phyloP scores from a whole-genome alignment of 495 filamentous ascomycete genomes.

The Stereocaulon alpinum region DNA sequence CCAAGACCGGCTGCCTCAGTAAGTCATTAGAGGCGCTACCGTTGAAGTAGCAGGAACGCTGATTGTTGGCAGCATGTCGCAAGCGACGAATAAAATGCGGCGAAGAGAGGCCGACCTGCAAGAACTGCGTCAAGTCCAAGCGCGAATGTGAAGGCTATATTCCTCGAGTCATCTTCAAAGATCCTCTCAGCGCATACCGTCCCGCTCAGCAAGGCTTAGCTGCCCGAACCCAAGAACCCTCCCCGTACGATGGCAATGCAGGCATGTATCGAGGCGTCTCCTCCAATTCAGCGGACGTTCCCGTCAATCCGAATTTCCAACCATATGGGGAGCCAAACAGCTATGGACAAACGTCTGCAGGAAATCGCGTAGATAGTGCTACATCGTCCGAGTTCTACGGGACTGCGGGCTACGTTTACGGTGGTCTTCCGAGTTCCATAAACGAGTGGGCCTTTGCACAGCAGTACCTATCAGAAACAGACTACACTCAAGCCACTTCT shows the following conservation, averaged over 20 bases:
- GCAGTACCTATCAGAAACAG: not conserved
- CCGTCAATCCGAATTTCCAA: constrained; percentile 19
- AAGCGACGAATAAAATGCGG: constrained; percentile 95
- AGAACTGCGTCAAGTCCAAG: constrained; percentile 91
- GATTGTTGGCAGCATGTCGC: constrained; percentile 59
- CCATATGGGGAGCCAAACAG: constrained; percentile 7
- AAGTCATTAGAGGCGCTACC: constrained; percentile 26
- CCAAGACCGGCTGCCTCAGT: constrained; percentile 96
- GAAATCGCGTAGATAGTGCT: not conserved
- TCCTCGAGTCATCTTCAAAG: constrained; percentile 85
- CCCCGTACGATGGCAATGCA: constrained; percentile 10
- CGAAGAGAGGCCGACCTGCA: constrained; percentile 84
- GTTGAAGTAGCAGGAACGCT: constrained; percentile 8
- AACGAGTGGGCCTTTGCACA: not conserved
- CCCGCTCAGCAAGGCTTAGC: constrained; percentile 13
- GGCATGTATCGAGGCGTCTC: constrained; percentile 7
- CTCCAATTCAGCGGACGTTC: constrained; percentile 6
- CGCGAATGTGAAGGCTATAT: constrained; percentile 91
- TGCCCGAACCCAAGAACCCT: constrained; percentile 12
- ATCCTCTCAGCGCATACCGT: constrained; percentile 57
- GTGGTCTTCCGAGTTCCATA: not conserved
- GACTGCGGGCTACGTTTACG: constrained; percentile 5
- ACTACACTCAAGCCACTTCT: not conserved
- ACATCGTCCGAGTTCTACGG: constrained; percentile 8
- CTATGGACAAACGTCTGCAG: constrained; percentile 4